Percentiles rank a stretch among this genome's conserved stretches.
Evolutionary conservation across 805 yeast genomes (phyloP).

Genomic region (Priceomyces castillae): DNA sequence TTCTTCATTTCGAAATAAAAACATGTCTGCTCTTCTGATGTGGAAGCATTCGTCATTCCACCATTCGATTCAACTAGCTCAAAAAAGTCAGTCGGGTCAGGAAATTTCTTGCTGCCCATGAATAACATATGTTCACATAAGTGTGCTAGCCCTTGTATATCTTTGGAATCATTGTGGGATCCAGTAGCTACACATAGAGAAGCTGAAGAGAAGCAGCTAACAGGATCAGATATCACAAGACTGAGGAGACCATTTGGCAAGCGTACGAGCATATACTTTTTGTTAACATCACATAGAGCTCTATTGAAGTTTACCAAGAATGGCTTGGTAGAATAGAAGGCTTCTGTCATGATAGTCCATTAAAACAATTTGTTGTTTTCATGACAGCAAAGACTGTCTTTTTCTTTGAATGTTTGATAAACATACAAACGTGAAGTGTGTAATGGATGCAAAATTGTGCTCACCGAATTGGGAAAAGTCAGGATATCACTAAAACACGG

Average conservation of each 20-base stretch:
- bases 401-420: too few relatives aligned
- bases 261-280: constrained; percentile 44
- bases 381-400: not conserved
- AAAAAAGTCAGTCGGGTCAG: constrained; percentile 46
- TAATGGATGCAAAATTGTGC: constrained; percentile 1
- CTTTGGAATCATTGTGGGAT: constrained; percentile 71
- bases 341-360: not conserved
- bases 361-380: not conserved
- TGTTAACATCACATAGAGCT: constrained; percentile 37
- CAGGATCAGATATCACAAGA: constrained; percentile 73
- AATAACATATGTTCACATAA: constrained; percentile 26
- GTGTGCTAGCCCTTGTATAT: constrained; percentile 81
- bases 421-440: not conserved
- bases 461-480: not conserved
- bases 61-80: constrained; percentile 44
- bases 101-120: constrained; percentile 53
- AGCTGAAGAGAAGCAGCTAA: constrained; percentile 60
- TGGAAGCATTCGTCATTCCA: constrained; percentile 64
- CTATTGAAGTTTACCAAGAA: constrained; percentile 15
- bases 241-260: constrained; percentile 69
- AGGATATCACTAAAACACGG: too few relatives aligned
- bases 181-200: constrained; percentile 79
- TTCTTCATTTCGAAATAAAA: constrained; percentile 61
- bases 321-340: constrained; percentile 9
- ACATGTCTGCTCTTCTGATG: constrained; percentile 65